Evolutionary conservation across 2,329 filamentous ascomycete genomes (phyloP).

Genomic region (Zymoseptoria pseudotritici): DNA sequence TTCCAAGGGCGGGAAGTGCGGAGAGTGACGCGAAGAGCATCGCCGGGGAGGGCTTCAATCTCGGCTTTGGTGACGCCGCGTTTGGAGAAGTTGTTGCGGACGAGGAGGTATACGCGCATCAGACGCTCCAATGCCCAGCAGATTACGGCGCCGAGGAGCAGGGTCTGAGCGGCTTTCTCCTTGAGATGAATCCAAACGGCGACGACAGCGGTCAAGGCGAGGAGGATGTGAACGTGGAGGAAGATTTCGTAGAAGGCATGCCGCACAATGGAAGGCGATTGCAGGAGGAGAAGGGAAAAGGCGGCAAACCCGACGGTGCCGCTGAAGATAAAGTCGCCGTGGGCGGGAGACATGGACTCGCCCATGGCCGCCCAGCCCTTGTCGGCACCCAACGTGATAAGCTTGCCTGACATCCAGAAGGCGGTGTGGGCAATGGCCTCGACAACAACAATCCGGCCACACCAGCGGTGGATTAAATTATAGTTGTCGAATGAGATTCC

Average conservation of each 20-base stretch:
- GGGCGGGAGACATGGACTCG: constrained; percentile 29
- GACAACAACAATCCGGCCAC: constrained; percentile 66
- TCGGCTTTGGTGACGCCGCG: constrained; percentile 60
- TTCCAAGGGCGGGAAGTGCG: constrained; percentile 69
- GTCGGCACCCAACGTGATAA: constrained; percentile 31
- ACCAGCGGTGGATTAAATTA: constrained; percentile 74
- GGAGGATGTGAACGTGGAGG: constrained; percentile 62
- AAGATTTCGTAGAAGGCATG: constrained; percentile 77
- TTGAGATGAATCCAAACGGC: constrained; percentile 61
- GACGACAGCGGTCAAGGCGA: constrained; percentile 53
- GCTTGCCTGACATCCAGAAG: constrained; percentile 48
- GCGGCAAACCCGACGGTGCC: constrained; percentile 57
- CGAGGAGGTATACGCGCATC: constrained; percentile 51
- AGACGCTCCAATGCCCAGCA: constrained; percentile 61
- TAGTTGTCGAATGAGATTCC: constrained; percentile 75
- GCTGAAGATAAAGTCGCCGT: constrained; percentile 46
- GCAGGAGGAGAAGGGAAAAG: constrained; percentile 57
- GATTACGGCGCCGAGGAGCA: constrained; percentile 55
- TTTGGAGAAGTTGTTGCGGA: constrained; percentile 58
- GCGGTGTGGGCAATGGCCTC: constrained; percentile 61
- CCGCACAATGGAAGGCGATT: constrained; percentile 62
- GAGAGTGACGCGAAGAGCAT: constrained; percentile 65
- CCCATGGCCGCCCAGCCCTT: constrained; percentile 45
- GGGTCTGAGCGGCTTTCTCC: constrained; percentile 50
- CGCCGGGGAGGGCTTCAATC: constrained; percentile 68